phyloP scores from a whole-genome alignment of 2,329 filamentous ascomycete species.

The Trichoderma lentiforme region DNA sequence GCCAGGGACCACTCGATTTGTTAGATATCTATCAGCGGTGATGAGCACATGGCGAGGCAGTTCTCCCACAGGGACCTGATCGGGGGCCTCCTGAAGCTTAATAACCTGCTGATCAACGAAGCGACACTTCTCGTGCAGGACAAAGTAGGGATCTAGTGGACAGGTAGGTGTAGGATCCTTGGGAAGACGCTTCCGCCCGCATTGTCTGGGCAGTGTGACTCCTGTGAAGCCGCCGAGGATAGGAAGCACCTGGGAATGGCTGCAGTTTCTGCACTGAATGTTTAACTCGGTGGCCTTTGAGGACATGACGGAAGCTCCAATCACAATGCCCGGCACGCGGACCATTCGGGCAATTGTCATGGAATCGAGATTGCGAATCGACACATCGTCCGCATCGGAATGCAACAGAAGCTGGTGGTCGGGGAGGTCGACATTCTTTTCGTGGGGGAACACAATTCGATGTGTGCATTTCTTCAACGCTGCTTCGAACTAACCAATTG shows the following conservation, averaged over 20 bases:
- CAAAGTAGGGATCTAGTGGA: constrained; percentile 91
- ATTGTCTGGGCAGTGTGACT: constrained; percentile 77
- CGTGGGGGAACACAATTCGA: constrained; percentile 83
- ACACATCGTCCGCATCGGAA: constrained; percentile 84
- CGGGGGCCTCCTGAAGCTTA: constrained; percentile 95
- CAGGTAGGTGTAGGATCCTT: constrained; percentile 72
- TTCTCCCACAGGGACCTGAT: constrained; percentile 96
- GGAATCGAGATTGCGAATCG: constrained; percentile 90
- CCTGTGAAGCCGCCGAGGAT: constrained; percentile 85
- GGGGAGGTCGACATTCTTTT: constrained; percentile 65
- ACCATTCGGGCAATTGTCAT: constrained; percentile 93
- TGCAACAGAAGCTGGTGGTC: constrained; percentile 94
- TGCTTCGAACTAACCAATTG: constrained; percentile 69
- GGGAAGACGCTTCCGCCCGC: constrained; percentile 59
- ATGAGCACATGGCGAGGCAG: constrained; percentile 91
- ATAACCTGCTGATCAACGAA: constrained; percentile 98
- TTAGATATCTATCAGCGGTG: constrained; percentile 92
- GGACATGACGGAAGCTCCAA: constrained; percentile 92
- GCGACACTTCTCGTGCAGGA: constrained; percentile 86
- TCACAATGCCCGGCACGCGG: constrained; percentile 93
- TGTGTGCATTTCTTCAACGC: constrained; percentile 90
- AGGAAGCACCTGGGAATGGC: constrained; percentile 64
- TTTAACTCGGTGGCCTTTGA: constrained; percentile 88
- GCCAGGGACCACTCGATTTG: constrained; percentile 92
- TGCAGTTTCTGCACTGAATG: constrained; percentile 86